Evolutionary conservation across 2,329 filamentous ascomycete species (phyloP).

Genomic region (Thelonectria discophora): DNA sequence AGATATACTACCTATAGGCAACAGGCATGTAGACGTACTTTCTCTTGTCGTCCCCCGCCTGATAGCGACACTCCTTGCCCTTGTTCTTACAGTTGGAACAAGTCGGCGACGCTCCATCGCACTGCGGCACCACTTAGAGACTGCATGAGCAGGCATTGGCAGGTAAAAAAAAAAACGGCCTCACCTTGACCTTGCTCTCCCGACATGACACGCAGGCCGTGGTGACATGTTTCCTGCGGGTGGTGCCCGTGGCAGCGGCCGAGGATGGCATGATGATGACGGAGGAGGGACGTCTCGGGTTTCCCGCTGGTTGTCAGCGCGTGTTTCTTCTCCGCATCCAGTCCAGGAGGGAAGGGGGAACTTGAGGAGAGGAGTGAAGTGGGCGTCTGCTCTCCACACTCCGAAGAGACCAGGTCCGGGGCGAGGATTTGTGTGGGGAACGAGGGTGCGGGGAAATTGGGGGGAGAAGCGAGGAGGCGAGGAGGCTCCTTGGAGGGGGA

Average conservation of each 20-base stretch:
- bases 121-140: constrained; percentile 22
- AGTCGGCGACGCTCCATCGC: constrained; percentile 28
- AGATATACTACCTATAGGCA: too few species aligned
- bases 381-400: constrained; percentile 16
- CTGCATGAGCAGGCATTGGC: not conserved
- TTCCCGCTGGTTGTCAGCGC: too few species aligned
- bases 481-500: too few species aligned
- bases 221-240: constrained; percentile 51
- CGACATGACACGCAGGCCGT: constrained; percentile 55
- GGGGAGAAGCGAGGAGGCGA: not conserved
- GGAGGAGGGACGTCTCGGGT: not conserved
- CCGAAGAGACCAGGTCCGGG: constrained; percentile 3
- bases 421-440: constrained; percentile 10
- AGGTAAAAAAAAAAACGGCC: not conserved
- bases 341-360: not conserved
- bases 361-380: not conserved
- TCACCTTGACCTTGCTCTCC: constrained; percentile 55
- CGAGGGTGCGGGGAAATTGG: constrained; percentile 19
- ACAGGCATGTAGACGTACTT: constrained; percentile 18
- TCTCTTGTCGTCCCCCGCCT: constrained; percentile 33
- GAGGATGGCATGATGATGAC: constrained; percentile 27
- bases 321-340: not conserved
- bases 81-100: constrained; percentile 35
- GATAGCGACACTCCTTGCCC: constrained; percentile 31
- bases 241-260: constrained; percentile 5